Evolutionary conservation across 345 rosid genomes (phyloP).

Genomic region (Atalantia buxifolia): DNA sequence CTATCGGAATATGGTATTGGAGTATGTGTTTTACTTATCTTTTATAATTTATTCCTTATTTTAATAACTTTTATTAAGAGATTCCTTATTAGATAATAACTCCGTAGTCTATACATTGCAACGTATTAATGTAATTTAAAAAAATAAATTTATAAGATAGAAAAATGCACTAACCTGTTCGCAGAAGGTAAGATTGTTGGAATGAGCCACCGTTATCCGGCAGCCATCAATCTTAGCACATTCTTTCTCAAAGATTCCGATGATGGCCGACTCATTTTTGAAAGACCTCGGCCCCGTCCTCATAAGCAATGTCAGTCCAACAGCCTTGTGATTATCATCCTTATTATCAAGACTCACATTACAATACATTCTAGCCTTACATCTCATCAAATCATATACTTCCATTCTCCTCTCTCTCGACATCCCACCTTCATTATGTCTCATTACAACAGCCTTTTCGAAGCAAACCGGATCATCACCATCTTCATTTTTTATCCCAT

Average conservation of each 20-base stretch:
- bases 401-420: constrained; percentile 61
- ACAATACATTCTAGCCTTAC: constrained; percentile 52
- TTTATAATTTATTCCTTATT: no score
- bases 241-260: constrained; percentile 43
- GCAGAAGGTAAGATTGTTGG: constrained; percentile 60
- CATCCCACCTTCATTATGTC: constrained; percentile 83
- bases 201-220: constrained; percentile 55
- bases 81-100: no score
- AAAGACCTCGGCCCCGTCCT: constrained; percentile 75
- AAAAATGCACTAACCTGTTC: constrained; percentile 45
- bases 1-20: no score
- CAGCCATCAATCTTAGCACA: constrained; percentile 55
- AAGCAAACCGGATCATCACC: constrained; percentile 46
- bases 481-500: constrained; percentile 15
- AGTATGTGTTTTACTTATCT: no score
- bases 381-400: constrained; percentile 55
- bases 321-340: background rate
- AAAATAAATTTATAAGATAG: no score
- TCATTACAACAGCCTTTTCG: constrained; percentile 72
- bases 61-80: no score
- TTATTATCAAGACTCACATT: constrained; percentile 28
- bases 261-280: constrained; percentile 49
- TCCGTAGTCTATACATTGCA: no score
- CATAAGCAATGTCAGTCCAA: constrained; percentile 66
- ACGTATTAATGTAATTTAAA: no score